phyloP scores from a whole-genome alignment of 208 protist species.

The Crithidia thermophila region DNA sequence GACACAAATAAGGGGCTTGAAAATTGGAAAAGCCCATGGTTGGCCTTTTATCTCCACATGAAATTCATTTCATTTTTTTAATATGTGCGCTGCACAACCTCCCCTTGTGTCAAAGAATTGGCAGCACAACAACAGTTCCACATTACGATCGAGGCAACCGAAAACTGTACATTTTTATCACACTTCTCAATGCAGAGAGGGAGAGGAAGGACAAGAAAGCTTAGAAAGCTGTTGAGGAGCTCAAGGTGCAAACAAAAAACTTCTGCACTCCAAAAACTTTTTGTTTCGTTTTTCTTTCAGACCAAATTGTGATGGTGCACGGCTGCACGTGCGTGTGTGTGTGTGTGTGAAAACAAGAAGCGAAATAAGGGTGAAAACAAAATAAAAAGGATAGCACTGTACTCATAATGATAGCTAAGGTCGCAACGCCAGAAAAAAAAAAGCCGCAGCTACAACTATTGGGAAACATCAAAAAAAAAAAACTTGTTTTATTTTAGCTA shows the following conservation, averaged over 20 bases:
- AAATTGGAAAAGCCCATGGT: not conserved
- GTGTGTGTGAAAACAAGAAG: not conserved
- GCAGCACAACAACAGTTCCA: too few species aligned
- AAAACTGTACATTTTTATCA: not conserved
- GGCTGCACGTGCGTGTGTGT: not conserved
- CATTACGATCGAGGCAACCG: too few species aligned
- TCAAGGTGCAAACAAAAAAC: not conserved
- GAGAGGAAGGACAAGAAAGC: not conserved
- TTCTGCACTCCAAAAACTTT: not conserved
- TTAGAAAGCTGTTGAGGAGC: not conserved
- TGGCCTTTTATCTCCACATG: too few species aligned
- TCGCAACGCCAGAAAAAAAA: too few species aligned
- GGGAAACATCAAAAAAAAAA: too few species aligned
- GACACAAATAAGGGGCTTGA: not conserved
- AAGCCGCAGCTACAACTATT: too few species aligned
- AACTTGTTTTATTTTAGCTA: too few species aligned
- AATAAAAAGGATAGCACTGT: not conserved
- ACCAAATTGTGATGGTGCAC: not conserved
- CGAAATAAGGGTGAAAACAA: not conserved
- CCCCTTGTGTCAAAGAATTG: too few species aligned
- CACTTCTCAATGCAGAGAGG: not conserved
- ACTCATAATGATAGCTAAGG: too few species aligned
- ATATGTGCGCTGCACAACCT: too few species aligned
- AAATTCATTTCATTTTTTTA: too few species aligned
- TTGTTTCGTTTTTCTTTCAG: not conserved